Evolutionary conservation across 768 basidiomycete species (phyloP).

Genomic region (Pulveroboletus ravenelii): DNA sequence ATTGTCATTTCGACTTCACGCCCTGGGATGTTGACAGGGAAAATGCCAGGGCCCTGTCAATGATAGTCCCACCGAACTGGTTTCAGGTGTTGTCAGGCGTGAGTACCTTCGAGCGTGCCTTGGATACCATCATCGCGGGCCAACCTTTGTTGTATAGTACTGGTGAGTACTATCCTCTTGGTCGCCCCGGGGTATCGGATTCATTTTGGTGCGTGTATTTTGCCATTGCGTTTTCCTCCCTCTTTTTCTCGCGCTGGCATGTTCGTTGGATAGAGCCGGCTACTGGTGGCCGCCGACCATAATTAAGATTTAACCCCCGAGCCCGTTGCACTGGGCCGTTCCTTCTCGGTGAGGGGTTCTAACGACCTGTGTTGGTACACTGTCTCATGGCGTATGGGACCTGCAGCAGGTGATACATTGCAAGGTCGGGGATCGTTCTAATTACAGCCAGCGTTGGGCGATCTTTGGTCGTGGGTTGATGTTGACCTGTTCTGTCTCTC

Average conservation of each 20-base stretch:
- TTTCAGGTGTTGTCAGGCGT: too few relatives aligned
- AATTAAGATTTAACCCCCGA: background rate
- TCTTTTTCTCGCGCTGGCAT: background rate
- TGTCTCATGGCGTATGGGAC: background rate
- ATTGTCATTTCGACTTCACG: background rate
- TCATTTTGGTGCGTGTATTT: background rate
- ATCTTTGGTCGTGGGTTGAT: background rate
- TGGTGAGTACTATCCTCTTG: background rate
- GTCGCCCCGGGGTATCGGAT: background rate
- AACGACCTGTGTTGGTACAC: background rate
- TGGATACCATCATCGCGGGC: background rate
- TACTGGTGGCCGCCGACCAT: too few relatives aligned
- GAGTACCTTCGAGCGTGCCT: too few relatives aligned
- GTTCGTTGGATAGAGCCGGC: background rate
- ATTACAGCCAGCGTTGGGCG: background rate
- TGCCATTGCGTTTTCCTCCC: background rate
- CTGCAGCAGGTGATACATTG: background rate
- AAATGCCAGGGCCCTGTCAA: background rate
- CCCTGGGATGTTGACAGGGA: background rate
- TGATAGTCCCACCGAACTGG: too few relatives aligned
- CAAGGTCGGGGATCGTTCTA: too few relatives aligned
- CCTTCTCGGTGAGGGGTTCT: background rate
- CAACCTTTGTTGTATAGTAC: background rate
- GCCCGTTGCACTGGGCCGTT: background rate
- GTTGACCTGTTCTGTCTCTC: background rate